Conservation (phyloP, 108 stramenopile genomes). For the Conticribra guillardii region DNA sequence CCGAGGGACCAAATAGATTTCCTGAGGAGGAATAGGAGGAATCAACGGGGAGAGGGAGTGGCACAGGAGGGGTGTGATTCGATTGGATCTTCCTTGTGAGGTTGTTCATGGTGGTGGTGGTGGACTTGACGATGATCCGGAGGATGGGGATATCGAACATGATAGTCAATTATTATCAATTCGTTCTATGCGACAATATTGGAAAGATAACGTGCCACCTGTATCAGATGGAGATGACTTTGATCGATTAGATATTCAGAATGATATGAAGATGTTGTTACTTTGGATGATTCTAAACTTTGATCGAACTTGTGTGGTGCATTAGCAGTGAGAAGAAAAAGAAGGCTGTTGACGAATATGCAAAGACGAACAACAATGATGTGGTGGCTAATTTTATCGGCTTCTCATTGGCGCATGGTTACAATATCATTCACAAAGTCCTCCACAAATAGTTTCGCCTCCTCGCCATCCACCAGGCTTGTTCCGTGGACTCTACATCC, state of each 20-base stretch:
- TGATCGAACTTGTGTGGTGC: too few relatives aligned
- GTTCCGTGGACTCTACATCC: too few relatives aligned
- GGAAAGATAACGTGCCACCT: not conserved
- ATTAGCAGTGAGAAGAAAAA: too few relatives aligned
- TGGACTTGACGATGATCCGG: slow-evolving; percentile 11
- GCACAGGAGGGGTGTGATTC: slow-evolving; percentile 13
- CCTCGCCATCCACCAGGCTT: too few relatives aligned
- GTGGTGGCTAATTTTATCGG: too few relatives aligned
- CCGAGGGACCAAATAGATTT: slow-evolving; percentile 12
- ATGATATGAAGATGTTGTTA: slow-evolving; percentile 22
- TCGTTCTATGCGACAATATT: slow-evolving; percentile 2
- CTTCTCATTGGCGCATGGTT: too few relatives aligned
- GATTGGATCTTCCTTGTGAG: slow-evolving; percentile 44
- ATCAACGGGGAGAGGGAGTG: not conserved
- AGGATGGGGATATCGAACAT: slow-evolving; percentile 6
- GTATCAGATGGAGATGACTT: slow-evolving; percentile 1
- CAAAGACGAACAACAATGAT: too few relatives aligned
- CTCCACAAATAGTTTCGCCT: too few relatives aligned
- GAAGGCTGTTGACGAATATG: too few relatives aligned
- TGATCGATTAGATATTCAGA: slow-evolving; percentile 14
- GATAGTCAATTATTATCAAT: slow-evolving; percentile 1
- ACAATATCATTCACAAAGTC: too few relatives aligned
- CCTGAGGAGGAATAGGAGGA: not conserved
- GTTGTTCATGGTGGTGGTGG: slow-evolving; percentile 37
- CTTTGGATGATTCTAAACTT: slow-evolving; percentile 7